Evolutionary conservation across 2,329 filamentous ascomycete species (phyloP).

Genomic region (Chrysoporthe puriensis): DNA sequence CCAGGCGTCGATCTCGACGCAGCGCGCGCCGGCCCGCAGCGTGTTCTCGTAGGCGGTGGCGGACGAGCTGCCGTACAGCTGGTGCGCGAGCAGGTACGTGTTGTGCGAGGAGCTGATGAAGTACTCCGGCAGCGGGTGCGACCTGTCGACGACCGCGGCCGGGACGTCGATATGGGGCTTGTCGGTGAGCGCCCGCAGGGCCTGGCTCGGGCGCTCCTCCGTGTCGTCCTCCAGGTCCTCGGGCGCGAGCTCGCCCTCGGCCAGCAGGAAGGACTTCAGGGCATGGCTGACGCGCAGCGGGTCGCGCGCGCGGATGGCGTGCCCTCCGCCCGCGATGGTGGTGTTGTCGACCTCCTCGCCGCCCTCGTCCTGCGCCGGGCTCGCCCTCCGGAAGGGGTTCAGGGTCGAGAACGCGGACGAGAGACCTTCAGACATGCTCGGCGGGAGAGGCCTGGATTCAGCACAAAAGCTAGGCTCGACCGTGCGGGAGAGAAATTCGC

Average conservation of each 20-base stretch:
- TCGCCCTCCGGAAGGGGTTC: conserved; percentile 41
- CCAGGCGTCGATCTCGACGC: conserved; percentile 77
- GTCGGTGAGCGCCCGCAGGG: conserved; percentile 56
- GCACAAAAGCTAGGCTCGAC: no score
- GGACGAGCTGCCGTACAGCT: conserved; percentile 67
- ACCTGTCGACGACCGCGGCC: conserved; percentile 56
- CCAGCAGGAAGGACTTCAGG: conserved; percentile 57
- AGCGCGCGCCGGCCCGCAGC: conserved; percentile 65
- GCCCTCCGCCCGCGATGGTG: conserved; percentile 63
- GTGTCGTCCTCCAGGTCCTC: conserved; percentile 51
- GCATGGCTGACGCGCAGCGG: conserved; percentile 63
- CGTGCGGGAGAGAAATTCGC: no score
- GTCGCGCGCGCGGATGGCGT: conserved; percentile 49
- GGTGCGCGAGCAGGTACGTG: conserved; percentile 72
- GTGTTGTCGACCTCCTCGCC: conserved; percentile 55
- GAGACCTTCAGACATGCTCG: conserved; percentile 19
- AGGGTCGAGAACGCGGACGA: conserved; percentile 39
- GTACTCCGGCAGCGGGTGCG: conserved; percentile 67
- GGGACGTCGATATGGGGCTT: conserved; percentile 63
- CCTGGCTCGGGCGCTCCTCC: conserved; percentile 46
- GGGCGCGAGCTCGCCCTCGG: conserved; percentile 54
- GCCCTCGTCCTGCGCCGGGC: conserved; percentile 49
- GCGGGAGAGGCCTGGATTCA: not conserved
- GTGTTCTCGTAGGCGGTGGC: conserved; percentile 67
- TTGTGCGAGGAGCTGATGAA: conserved; percentile 76